These are phyloP conservation scores for Pelargonium citronellum DNA, from an alignment of 441 rosid species.

Conservation along the genomic window DNA sequence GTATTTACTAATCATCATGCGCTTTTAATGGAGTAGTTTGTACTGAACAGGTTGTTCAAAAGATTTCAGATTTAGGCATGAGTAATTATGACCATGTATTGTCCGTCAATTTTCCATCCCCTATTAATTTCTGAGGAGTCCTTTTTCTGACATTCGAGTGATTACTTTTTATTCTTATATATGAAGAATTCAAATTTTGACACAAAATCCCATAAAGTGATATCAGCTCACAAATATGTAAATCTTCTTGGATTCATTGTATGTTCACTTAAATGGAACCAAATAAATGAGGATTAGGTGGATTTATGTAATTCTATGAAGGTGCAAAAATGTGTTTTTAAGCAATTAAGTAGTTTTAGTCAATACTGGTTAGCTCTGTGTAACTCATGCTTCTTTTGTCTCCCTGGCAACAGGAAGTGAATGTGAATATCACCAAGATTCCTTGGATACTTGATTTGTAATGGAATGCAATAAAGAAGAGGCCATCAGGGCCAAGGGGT, in stretches of 20 bases:
- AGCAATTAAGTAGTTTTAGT: constrained; percentile 1
- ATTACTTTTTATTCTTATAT: no score
- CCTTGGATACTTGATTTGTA: not conserved
- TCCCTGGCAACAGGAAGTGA: constrained; percentile 1
- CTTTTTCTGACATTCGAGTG: no score
- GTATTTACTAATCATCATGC: no score
- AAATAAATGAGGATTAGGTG: constrained; percentile 4
- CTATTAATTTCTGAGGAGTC: no score
- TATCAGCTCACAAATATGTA: no score
- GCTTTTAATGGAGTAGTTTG: no score
- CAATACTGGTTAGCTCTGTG: constrained; percentile 1
- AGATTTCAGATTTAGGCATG: no score
- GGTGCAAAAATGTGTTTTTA: not conserved
- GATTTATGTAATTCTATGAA: not conserved
- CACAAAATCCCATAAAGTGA: no score
- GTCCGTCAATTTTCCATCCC: no score
- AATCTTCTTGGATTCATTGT: not conserved
- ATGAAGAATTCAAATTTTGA: no score
- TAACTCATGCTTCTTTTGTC: not conserved
- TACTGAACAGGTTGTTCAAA: no score
- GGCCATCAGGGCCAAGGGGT: constrained; percentile 66
- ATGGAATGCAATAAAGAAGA: constrained; percentile 92
- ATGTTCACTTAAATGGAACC: not conserved
- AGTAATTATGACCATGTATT: no score
- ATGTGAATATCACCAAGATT: not conserved